These are phyloP conservation scores for Ilex asprella DNA, from an alignment of 257 asterid species.

Conservation along the genomic window DNA sequence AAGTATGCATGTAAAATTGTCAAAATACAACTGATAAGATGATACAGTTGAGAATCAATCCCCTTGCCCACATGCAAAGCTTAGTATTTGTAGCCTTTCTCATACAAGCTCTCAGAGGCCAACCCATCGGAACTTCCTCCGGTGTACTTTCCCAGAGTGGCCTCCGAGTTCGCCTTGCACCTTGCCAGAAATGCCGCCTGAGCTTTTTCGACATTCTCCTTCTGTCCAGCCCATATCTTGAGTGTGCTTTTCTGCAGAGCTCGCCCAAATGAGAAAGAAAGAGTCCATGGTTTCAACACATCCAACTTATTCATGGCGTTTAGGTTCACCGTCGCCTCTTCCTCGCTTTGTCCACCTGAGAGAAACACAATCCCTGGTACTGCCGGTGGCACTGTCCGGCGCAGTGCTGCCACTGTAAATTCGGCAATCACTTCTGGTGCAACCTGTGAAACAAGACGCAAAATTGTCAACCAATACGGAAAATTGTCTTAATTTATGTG, in stretches of 20 bases:
- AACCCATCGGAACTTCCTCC: constrained; percentile 51
- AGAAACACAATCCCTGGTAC: constrained; percentile 81
- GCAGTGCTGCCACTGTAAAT: constrained; percentile 58
- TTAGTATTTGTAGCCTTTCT: constrained; percentile 53
- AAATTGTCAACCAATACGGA: too few relatives aligned
- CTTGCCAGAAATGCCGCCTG: constrained; percentile 56
- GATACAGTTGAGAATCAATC: neutral
- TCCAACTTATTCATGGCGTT: constrained; percentile 69
- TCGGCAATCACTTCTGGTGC: constrained; percentile 66
- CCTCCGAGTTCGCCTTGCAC: constrained; percentile 80
- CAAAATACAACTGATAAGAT: neutral
- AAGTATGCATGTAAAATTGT: neutral
- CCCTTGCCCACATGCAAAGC: neutral
- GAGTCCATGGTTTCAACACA: constrained; percentile 71
- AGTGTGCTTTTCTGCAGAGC: constrained; percentile 83
- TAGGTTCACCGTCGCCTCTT: constrained; percentile 66
- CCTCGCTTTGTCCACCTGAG: constrained; percentile 92
- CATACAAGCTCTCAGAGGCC: constrained; percentile 66
- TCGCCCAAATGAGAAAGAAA: constrained; percentile 73
- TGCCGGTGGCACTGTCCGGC: constrained; percentile 82
- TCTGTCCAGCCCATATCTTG: constrained; percentile 71
- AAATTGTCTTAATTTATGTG: too few relatives aligned
- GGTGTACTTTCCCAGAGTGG: constrained; percentile 57
- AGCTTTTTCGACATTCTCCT: constrained; percentile 66
- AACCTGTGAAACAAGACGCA: constrained; percentile 27